Evolutionary conservation across 208 protist species (phyloP).

Genomic region (Trypanosoma melophagium): DNA sequence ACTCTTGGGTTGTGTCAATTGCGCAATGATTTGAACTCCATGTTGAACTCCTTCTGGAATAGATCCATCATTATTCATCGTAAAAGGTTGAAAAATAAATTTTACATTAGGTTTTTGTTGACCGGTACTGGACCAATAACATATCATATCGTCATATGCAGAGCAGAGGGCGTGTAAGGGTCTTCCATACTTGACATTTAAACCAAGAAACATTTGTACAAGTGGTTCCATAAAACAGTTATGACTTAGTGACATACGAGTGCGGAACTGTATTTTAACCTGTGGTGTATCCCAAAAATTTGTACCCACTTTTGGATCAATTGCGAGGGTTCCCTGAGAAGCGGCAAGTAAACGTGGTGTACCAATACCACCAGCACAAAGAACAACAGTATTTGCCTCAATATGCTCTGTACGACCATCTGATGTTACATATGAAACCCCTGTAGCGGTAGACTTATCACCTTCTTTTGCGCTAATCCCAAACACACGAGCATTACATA

Average conservation of each 20-base stretch:
- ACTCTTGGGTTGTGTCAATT: constrained; percentile 64
- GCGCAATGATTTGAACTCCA: constrained; percentile 74
- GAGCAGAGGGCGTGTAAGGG: constrained; percentile 57
- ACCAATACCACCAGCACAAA: constrained; percentile 68
- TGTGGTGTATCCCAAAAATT: constrained; percentile 82
- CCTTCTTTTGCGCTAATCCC: constrained; percentile 37
- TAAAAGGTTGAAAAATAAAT: constrained; percentile 84
- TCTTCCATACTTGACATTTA: constrained; percentile 35
- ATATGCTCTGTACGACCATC: constrained; percentile 49
- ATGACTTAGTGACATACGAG: constrained; percentile 62
- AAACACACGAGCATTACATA: constrained; percentile 56
- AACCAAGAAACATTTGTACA: constrained; percentile 43
- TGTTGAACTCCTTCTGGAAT: constrained; percentile 51
- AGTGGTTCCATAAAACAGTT: constrained; percentile 71
- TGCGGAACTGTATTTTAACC: constrained; percentile 75
- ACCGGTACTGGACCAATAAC: constrained; percentile 63
- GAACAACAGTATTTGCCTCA: constrained; percentile 49
- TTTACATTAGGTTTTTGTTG: constrained; percentile 54
- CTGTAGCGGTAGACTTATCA: constrained; percentile 34
- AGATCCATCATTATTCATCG: constrained; percentile 69
- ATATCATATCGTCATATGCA: constrained; percentile 75
- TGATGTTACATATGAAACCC: constrained; percentile 43
- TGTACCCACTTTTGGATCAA: constrained; percentile 41
- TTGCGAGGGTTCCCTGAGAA: constrained; percentile 42
- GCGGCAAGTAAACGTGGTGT: constrained; percentile 51